Conservation (phyloP, 169 alveolate species). For the Plasmodium cynomolgi region DNA sequence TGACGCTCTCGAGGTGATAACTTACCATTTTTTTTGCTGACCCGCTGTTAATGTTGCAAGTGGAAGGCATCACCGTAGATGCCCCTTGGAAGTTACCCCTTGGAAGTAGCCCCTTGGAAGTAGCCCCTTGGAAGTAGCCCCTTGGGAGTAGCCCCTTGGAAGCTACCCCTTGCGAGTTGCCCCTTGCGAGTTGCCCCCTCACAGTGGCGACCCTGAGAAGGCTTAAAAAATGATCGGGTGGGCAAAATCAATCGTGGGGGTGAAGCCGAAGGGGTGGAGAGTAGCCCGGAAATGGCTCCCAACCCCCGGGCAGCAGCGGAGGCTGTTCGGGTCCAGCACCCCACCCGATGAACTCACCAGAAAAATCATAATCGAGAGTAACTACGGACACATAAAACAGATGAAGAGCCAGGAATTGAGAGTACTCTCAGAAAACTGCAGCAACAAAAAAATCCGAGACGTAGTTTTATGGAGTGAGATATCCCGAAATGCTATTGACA, state of each 20-base stretch:
- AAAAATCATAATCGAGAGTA: slow-evolving; percentile 29
- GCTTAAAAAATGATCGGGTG: not conserved
- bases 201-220: not conserved
- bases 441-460: slow-evolving; percentile 76
- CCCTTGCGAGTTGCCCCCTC: no score
- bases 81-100: not conserved
- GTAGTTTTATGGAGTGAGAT: slow-evolving; percentile 83
- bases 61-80: not conserved
- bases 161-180: no score
- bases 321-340: not conserved
- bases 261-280: not conserved
- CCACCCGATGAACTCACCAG: not conserved
- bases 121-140: no score
- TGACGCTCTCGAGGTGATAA: not conserved
- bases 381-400: slow-evolving; percentile 62
- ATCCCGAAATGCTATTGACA: slow-evolving; percentile 74
- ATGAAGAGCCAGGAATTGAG: slow-evolving; percentile 81
- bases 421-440: slow-evolving; percentile 76
- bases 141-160: no score
- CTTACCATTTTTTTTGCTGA: not conserved
- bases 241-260: not conserved
- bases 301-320: not conserved
- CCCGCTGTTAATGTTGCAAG: not conserved
- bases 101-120: no score
- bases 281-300: not conserved